Evolutionary conservation across 139 green algal genomes (phyloP).

Genomic region (Asterochloris erici): DNA sequence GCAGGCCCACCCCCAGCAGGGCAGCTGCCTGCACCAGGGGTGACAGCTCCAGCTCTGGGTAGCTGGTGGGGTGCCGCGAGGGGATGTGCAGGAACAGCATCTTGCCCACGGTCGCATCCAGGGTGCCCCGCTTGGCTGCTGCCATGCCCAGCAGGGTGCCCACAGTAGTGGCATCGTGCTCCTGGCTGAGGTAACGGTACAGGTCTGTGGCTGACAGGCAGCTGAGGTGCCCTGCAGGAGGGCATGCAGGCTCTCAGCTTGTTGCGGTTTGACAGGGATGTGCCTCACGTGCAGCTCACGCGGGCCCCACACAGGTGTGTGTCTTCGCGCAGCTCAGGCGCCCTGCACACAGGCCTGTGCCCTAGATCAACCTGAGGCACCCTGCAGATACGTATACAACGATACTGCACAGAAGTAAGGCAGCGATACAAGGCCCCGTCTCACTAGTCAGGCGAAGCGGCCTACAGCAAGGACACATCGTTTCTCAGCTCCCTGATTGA

Average conservation of each 20-base stretch:
- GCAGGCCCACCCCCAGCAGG: conserved; percentile 82
- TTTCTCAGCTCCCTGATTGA: no score
- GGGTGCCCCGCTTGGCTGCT: conserved; percentile 48
- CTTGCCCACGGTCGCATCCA: conserved; percentile 68
- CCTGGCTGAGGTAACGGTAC: conserved; percentile 69
- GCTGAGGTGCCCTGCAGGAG: conserved; percentile 31
- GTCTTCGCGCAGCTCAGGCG: no score
- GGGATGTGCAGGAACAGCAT: conserved; percentile 96
- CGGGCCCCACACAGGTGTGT: no score
- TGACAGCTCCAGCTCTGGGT: conserved; percentile 92
- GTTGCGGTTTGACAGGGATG: no score
- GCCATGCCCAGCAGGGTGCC: conserved; percentile 85
- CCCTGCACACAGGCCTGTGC: no score
- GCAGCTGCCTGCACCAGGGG: conserved; percentile 81
- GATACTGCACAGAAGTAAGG: no score
- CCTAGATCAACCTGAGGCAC: no score
- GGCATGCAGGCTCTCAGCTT: not conserved
- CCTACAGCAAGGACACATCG: no score
- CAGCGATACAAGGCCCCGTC: no score
- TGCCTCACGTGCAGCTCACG: no score
- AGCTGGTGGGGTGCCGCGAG: conserved; percentile 70
- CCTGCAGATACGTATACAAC: no score
- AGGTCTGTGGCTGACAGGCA: conserved; percentile 51
- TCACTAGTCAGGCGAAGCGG: no score
- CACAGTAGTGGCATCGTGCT: conserved; percentile 58